Base-by-base conservation (phyloP, 208 protist species). In the Novymonas esmeraldas region DNA sequence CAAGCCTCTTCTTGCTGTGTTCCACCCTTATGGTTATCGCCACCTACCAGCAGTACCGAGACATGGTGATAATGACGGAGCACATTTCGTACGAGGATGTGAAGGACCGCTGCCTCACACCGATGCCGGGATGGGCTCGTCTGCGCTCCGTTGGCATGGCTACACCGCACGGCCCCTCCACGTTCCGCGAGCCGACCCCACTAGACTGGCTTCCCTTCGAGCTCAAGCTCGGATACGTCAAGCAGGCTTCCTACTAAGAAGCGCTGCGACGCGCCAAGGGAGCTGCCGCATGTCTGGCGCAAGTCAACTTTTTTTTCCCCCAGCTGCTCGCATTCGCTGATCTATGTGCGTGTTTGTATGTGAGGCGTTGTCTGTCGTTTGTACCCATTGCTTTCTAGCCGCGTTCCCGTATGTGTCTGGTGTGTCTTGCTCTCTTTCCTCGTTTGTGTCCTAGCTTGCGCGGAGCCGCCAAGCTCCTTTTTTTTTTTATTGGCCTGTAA, bases 141-240 rank as follows among this genome's bases (percentile, higher is more conserved):
- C 71, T 95, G 44, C 79, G 82, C 38, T 79, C 77, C 48, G 38
- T 85, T 18, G 70, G 76, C 33, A 92, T 95, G 50, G 79, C 83
- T 36, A 87, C 70, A 24, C 81, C 86, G 13, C 62, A 80, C 22
- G 90, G 90, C 45, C 82, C 82, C 33, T 63, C 83, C 56, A 93
- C 90, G 26, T 94, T 84, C 64, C 85, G 90, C 46, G 88, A 95
- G 51, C 87, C 88, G 7, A 95, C 87, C n/a, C 90, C 90, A 28
- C 73, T 95, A 56, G 87, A 95, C 63, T 95, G 90, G 90, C 77
- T 95, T 11, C 90, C 90, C 51, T 95, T 95, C 55, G 85, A 95
- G 64, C 74, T 95, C 39, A 95, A 95, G 70, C 85, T 95, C 49
- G 90, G 90, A 31, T 85, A 93, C 54, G 90, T 95, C 36, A 95